Conservation (phyloP, 2,329 filamentous ascomycete genomes). For the Colletotrichum tabaci region DNA sequence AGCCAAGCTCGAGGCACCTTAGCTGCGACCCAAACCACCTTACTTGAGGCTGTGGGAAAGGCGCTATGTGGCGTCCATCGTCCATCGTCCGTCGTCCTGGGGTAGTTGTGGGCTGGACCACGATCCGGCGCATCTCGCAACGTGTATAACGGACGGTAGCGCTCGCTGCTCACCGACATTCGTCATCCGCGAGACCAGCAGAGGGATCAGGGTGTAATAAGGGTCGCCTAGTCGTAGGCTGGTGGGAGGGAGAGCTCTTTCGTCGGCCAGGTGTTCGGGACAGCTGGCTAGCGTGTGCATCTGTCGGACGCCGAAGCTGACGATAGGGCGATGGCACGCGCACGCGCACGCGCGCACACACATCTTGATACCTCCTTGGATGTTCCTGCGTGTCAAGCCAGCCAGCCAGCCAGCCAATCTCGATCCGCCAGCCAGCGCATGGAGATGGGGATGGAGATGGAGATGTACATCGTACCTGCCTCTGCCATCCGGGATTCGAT, state of each 20-base stretch:
- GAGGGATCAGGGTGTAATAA: background rate
- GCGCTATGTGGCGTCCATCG: slow-evolving; percentile 28
- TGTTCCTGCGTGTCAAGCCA: background rate
- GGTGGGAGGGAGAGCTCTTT: slow-evolving; percentile 7
- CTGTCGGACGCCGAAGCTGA: slow-evolving; percentile 11
- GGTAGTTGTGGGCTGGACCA: slow-evolving; percentile 6
- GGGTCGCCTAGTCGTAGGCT: slow-evolving; percentile 13
- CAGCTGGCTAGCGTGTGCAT: slow-evolving; percentile 38
- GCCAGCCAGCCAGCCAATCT: background rate
- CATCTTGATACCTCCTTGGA: background rate
- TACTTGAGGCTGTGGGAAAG: slow-evolving; percentile 35
- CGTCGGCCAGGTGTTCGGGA: slow-evolving; percentile 19
- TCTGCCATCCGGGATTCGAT: too few species aligned
- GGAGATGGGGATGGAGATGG: too few species aligned
- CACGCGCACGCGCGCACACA: background rate
- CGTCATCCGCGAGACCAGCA: slow-evolving; percentile 28
- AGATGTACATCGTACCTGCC: background rate
- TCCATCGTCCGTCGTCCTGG: background rate
- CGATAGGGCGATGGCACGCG: slow-evolving; percentile 3
- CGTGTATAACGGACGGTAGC: slow-evolving; percentile 30
- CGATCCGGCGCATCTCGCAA: slow-evolving; percentile 22
- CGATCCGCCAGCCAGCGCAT: background rate
- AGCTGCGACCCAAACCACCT: slow-evolving; percentile 38
- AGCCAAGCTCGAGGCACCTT: slow-evolving; percentile 40
- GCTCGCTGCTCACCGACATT: slow-evolving; percentile 30